Percentiles rank a stretch among this genome's conserved stretches.
These are phyloP conservation scores for Cercospora berteroae DNA, from an alignment of 2,329 filamentous ascomycete species.

Conservation along the genomic window DNA sequence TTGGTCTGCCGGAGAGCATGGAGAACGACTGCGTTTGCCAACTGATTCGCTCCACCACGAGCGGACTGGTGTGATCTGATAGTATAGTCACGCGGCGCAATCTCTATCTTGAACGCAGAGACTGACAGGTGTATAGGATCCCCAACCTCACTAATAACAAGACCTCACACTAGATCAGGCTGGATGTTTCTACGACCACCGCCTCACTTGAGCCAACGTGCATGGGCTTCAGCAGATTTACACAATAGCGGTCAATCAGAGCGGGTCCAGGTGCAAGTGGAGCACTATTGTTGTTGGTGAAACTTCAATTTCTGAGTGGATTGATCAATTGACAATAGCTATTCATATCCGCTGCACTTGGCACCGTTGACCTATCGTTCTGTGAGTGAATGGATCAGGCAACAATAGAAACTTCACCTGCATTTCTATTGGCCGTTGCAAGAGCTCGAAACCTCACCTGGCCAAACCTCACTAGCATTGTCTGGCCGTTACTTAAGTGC, in stretches of 20 bases:
- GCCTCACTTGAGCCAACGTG: background rate
- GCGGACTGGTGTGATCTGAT: too few species aligned
- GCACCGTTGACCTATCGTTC: background rate
- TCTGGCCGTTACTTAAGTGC: background rate
- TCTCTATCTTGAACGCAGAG: too few species aligned
- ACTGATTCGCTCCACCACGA: background rate
- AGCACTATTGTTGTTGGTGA: background rate
- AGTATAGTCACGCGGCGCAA: too few species aligned
- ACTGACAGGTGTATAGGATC: too few species aligned
- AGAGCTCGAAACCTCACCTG: background rate
- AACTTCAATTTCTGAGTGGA: background rate
- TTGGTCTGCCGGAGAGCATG: background rate
- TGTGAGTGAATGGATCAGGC: background rate
- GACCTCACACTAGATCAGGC: too few species aligned
- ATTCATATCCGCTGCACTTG: background rate
- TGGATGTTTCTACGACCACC: background rate
- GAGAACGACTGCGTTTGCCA: background rate
- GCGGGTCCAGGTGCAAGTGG: background rate
- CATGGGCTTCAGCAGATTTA: background rate
- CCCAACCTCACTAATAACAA: too few species aligned
- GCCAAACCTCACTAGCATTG: background rate
- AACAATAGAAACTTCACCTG: background rate
- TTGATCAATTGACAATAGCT: background rate
- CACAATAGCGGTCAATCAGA: background rate
- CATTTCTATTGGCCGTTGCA: conserved; percentile 1